Evolutionary conservation across 495 filamentous ascomycete species (phyloP).

Genomic region (Darksidea phi): DNA sequence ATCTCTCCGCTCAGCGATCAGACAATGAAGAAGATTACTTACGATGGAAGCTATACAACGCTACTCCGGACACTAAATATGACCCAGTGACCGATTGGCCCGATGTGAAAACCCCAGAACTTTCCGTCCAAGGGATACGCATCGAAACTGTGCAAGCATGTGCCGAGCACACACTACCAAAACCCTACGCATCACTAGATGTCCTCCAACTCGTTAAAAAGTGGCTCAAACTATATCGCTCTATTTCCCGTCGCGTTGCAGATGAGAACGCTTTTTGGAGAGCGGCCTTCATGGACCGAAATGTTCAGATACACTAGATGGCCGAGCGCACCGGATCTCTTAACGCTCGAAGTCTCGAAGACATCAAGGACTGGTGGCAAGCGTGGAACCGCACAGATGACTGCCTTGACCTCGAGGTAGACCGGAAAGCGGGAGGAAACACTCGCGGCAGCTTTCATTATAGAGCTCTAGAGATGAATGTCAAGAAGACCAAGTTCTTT

Average conservation of each 20-base stretch:
- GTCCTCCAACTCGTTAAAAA: too few relatives aligned
- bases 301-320: not conserved
- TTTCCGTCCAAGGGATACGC: not conserved
- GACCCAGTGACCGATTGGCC: not conserved
- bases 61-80: not conserved
- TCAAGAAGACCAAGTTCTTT: not conserved
- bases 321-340: not conserved
- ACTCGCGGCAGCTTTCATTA: not conserved
- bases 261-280: not conserved
- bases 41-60: constrained; percentile 2
- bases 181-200: too few relatives aligned
- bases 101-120: not conserved
- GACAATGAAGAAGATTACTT: not conserved
- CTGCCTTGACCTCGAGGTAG: not conserved
- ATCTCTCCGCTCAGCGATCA: not conserved
- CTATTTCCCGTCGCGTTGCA: too few relatives aligned
- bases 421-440: not conserved
- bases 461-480: not conserved
- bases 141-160: not conserved
- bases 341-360: not conserved
- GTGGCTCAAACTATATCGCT: too few relatives aligned
- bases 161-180: too few relatives aligned
- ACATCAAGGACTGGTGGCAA: not conserved
- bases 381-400: not conserved
- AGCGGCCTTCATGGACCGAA: constrained; percentile 2